Percentiles rank a stretch among this genome's conserved stretches.
These are phyloP conservation scores for Allodekkera sacchari DNA, from an alignment of 805 yeast species.

Conservation along the genomic window DNA sequence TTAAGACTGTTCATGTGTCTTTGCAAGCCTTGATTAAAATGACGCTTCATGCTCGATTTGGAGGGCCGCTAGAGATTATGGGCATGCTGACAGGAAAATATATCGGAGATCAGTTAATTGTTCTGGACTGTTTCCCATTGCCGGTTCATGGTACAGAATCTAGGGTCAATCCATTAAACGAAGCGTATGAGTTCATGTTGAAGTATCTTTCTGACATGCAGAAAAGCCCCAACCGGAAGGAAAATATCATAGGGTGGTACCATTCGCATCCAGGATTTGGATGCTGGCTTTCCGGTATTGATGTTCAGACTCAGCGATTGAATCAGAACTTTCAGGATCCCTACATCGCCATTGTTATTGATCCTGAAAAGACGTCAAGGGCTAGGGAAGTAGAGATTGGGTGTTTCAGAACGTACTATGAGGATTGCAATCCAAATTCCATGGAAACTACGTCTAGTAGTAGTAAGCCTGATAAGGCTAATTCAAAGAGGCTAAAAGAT, in stretches of 20 bases:
- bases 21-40: constrained; percentile 67
- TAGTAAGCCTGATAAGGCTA: not conserved
- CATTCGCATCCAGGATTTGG: constrained; percentile 97
- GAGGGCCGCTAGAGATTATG: constrained; percentile 89
- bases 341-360: constrained; percentile 79
- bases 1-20: constrained; percentile 55
- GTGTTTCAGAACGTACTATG: constrained; percentile 66
- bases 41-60: constrained; percentile 71
- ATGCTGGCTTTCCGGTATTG: constrained; percentile 91
- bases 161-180: constrained; percentile 87
- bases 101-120: constrained; percentile 44
- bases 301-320: constrained; percentile 79
- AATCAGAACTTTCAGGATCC: constrained; percentile 91
- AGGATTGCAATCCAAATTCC: constrained; percentile 10
- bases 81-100: constrained; percentile 85
- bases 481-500: constrained; percentile 51
- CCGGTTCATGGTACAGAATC: constrained; percentile 98
- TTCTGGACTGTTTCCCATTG: constrained; percentile 74
- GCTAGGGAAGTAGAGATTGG: constrained; percentile 75
- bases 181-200: constrained; percentile 94
- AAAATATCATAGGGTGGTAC: constrained; percentile 92
- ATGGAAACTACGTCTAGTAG: too few species aligned
- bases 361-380: constrained; percentile 60
- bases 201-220: constrained; percentile 57
- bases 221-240: constrained; percentile 36